Evolutionary conservation across 116 monocot species (phyloP).

Genomic region (Posidonia oceanica): DNA sequence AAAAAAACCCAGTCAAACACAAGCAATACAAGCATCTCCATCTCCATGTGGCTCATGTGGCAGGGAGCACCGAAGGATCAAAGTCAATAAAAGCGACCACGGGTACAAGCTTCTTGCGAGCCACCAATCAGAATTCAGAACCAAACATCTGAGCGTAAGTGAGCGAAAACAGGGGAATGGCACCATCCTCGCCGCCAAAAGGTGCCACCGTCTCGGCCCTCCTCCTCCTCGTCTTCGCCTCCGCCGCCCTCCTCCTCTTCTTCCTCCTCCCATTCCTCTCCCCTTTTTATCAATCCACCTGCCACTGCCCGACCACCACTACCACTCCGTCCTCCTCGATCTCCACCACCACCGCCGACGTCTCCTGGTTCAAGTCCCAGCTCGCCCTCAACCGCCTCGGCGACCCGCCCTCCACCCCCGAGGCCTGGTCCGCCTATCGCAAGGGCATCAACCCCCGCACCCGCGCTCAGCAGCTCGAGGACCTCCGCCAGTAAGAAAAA

Average conservation of each 20-base stretch:
- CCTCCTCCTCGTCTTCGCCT: constrained; percentile 31
- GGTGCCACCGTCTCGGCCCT: constrained; percentile 18
- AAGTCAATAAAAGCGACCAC: too few relatives aligned
- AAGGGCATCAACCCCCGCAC: constrained; percentile 93
- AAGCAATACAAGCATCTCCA: too few relatives aligned
- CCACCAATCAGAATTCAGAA: too few relatives aligned
- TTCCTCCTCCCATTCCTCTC: constrained; percentile 34
- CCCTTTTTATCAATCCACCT: constrained; percentile 9
- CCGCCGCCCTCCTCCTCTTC: constrained; percentile 41
- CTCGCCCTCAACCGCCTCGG: constrained; percentile 37
- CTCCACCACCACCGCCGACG: constrained; percentile 36
- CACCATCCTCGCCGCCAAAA: background rate
- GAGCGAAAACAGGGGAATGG: too few relatives aligned
- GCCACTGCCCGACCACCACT: constrained; percentile 8
- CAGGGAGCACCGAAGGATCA: too few relatives aligned
- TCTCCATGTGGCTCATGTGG: too few relatives aligned
- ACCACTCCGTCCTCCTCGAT: constrained; percentile 2
- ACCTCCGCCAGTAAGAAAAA: constrained; percentile 28
- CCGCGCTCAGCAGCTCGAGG: constrained; percentile 63
- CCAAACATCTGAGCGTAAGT: too few relatives aligned
- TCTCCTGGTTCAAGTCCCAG: constrained; percentile 56
- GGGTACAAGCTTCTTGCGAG: too few relatives aligned
- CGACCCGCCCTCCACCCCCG: constrained; percentile 36
- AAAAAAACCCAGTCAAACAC: too few relatives aligned
- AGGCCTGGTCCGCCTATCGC: constrained; percentile 48